Base-by-base conservation (phyloP, 2,329 filamentous ascomycete genomes). In the Tolypocladium cylindrosporum region DNA sequence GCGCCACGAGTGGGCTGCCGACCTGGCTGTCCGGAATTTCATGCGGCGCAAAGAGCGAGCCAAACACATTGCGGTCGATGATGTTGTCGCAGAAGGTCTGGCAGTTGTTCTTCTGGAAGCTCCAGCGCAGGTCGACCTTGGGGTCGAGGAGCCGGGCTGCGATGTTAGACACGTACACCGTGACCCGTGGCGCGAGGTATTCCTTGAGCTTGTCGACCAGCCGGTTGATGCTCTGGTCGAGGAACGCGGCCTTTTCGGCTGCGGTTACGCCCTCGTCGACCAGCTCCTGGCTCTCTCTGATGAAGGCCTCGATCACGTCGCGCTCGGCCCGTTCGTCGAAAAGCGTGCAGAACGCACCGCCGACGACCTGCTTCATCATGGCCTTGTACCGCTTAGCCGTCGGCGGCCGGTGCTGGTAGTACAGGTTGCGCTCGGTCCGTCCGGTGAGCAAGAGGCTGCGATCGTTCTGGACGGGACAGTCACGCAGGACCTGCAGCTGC, bases 361-460 rank as follows among this genome's bases (percentile, higher is more conserved):
- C 74, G 6, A 74, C 68, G 9, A 76, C 67, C 60, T 75, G 73
- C 57, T 76, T 76, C 69, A 75, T 69, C 51, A 74, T 62, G 37
- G 67, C 67, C 48, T 73, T 73, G 64, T 71, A 72, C 41, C 70
- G 66, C 59, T 72, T 74, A 2, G 55, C 62, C 11, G 52, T 16
- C 7, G 45, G 34, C 43, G 59, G 61, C 48, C 65, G 31, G 58
- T 39, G 56, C 57, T 67, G 36, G 48, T 61, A 36, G 61, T 56
- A 48, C 54, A 67, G 21, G 57, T 37, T 21, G 55, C 63, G 58
- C n/a, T 64, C 59, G 9, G 58, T 54, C 0, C 61, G 60, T 10
- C 60, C 61, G 7, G 61, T 62, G 24, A 67, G 61, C 2, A 68
- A 55, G 41, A 67, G 61, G 27, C 64, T 65, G 13, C 60, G 43